Percentiles rank a stretch among this genome's conserved stretches.
These are phyloP conservation scores for Debaryomyces nepalensis DNA, from an alignment of 1,139 yeast genomes.

Conservation along the genomic window DNA sequence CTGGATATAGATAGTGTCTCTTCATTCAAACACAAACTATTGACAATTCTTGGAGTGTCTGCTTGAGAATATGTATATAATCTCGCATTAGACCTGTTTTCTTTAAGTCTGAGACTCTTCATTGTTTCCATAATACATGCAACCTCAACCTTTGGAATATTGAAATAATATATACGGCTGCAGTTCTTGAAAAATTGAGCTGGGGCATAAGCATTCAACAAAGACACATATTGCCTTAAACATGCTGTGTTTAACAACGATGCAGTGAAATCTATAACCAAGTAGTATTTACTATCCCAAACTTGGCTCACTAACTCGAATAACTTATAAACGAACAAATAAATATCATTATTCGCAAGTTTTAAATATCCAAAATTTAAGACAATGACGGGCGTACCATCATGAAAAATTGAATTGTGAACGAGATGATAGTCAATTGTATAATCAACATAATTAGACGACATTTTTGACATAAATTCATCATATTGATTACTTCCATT, in stretches of 20 bases:
- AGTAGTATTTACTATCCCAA: slow-evolving; percentile 70
- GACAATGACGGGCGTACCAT: slow-evolving; percentile 74
- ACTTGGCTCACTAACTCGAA: slow-evolving; percentile 73
- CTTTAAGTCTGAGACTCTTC: slow-evolving; percentile 22
- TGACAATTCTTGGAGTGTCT: slow-evolving; percentile 53
- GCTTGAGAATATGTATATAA: slow-evolving; percentile 46
- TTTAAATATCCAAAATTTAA: slow-evolving; percentile 52
- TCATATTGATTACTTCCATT: slow-evolving; percentile 57
- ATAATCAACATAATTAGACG: slow-evolving; percentile 56
- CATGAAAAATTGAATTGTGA: slow-evolving; percentile 67
- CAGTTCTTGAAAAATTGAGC: slow-evolving; percentile 59
- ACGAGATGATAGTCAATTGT: slow-evolving; percentile 52
- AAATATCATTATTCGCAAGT: slow-evolving; percentile 53
- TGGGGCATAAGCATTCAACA: slow-evolving; percentile 50
- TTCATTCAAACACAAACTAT: slow-evolving; percentile 54
- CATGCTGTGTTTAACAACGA: slow-evolving; percentile 37
- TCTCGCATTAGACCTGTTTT: slow-evolving; percentile 26
- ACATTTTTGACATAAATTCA: slow-evolving; percentile 76
- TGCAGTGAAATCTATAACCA: slow-evolving; percentile 74
- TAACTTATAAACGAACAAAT: slow-evolving; percentile 61
- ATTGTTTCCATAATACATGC: slow-evolving; percentile 36
- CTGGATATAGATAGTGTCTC: slow-evolving; percentile 40
- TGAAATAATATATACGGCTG: slow-evolving; percentile 59
- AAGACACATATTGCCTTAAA: slow-evolving; percentile 32
- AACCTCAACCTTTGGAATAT: slow-evolving; percentile 54